Evolutionary conservation across 805 yeast species (phyloP).

Genomic region (Kluyveromyces aestuarii): DNA sequence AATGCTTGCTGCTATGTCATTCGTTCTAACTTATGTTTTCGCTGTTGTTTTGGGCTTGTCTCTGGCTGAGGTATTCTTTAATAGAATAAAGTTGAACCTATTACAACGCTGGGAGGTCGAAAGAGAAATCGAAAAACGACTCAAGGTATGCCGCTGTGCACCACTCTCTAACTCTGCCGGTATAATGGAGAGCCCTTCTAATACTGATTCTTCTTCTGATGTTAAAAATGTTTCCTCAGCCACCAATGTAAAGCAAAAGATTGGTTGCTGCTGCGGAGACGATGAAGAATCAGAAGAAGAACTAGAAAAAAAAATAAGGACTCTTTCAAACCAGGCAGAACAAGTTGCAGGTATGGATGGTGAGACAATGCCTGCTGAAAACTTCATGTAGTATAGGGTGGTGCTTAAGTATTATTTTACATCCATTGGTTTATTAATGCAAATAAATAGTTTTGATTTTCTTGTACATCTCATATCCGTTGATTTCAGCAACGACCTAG

Average conservation of each 20-base stretch:
- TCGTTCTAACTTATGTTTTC: slow-evolving; percentile 56
- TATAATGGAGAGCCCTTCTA: slow-evolving; percentile 21
- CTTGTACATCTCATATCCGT: too few relatives aligned
- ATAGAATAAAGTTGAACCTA: slow-evolving; percentile 34
- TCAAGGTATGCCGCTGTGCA: slow-evolving; percentile 12
- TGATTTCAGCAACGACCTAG: too few relatives aligned
- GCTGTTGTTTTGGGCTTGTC: slow-evolving; percentile 65
- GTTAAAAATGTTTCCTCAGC: slow-evolving; percentile 2
- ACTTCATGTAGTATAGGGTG: slow-evolving; percentile 6
- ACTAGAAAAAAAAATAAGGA: slow-evolving; percentile 18
- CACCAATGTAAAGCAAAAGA: not conserved
- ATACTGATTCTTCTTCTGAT: slow-evolving; percentile 2
- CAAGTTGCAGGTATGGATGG: slow-evolving; percentile 27
- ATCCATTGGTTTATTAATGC: not conserved
- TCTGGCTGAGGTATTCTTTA: slow-evolving; percentile 61
- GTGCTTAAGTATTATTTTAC: too few relatives aligned
- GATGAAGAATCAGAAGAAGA: slow-evolving; percentile 12
- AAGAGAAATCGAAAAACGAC: slow-evolving; percentile 18
- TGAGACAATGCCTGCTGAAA: slow-evolving; percentile 23
- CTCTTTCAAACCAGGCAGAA: slow-evolving; percentile 19
- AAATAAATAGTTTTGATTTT: not conserved
- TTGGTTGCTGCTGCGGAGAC: slow-evolving; percentile 8
- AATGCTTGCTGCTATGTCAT: slow-evolving; percentile 76
- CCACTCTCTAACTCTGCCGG: slow-evolving; percentile 19
- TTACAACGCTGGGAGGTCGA: slow-evolving; percentile 26